Conservation (phyloP, 176 grass and related monocot genomes). For the Musa itinerans region DNA sequence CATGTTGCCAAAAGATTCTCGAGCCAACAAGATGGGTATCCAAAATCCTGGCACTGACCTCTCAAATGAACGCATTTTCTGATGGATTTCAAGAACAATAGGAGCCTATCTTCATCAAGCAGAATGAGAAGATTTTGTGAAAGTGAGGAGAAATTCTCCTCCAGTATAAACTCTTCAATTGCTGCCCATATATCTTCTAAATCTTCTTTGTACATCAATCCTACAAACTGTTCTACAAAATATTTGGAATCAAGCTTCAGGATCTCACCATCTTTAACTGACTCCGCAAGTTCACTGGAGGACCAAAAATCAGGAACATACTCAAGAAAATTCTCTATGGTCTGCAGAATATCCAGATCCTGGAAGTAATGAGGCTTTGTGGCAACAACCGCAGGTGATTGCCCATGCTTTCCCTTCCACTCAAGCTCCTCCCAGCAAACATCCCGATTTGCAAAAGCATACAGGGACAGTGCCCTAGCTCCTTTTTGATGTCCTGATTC, state of each 20-base stretch:
- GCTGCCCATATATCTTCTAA: slow-evolving; percentile 54
- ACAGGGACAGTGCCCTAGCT: slow-evolving; percentile 68
- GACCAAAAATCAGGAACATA: slow-evolving; percentile 82
- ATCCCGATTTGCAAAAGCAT: slow-evolving; percentile 78
- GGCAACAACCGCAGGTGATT: slow-evolving; percentile 87
- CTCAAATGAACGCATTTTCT: slow-evolving; percentile 34
- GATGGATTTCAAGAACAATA: slow-evolving; percentile 54
- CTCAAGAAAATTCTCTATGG: slow-evolving; percentile 82
- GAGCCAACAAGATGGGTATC: slow-evolving; percentile 60
- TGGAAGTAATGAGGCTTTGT: slow-evolving; percentile 88
- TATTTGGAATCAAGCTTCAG: slow-evolving; percentile 56
- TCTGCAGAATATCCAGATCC: slow-evolving; percentile 72
- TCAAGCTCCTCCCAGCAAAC: slow-evolving; percentile 91
- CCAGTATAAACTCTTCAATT: slow-evolving; percentile 61
- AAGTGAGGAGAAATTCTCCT: slow-evolving; percentile 70
- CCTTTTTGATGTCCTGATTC: slow-evolving; percentile 73
- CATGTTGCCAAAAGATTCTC: slow-evolving; percentile 53
- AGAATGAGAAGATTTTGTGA: slow-evolving; percentile 56
- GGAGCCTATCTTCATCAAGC: slow-evolving; percentile 62
- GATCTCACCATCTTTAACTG: slow-evolving; percentile 79
- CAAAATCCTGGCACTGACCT: slow-evolving; percentile 47
- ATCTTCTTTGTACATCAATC: slow-evolving; percentile 68
- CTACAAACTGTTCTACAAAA: slow-evolving; percentile 61
- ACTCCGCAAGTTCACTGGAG: slow-evolving; percentile 75
- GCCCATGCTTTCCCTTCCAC: slow-evolving; percentile 88